Conservation (phyloP, 2,329 filamentous ascomycete genomes). For the Aphanoascus verrucosus region DNA sequence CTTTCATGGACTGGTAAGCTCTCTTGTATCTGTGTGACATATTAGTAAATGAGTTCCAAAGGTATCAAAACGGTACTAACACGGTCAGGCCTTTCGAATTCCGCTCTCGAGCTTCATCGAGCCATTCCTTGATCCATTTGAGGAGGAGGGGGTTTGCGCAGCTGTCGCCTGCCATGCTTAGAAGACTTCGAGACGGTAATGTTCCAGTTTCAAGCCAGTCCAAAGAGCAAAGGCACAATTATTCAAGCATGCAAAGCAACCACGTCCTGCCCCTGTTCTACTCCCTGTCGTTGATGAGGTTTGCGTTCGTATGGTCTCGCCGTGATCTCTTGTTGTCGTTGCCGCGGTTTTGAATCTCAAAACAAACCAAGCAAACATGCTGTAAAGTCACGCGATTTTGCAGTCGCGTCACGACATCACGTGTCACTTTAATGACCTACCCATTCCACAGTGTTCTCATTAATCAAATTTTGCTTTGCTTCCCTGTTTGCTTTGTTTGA, state of each 20-base stretch:
- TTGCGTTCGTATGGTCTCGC: too few species aligned
- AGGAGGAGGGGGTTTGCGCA: slow-evolving; percentile 62
- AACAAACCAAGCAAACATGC: slow-evolving; percentile 8
- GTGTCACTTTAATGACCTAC: background rate
- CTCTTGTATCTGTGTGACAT: slow-evolving; percentile 51
- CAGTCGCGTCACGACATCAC: background rate
- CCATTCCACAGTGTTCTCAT: too few species aligned
- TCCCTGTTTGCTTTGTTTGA: too few species aligned
- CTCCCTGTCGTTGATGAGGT: background rate
- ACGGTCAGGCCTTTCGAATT: slow-evolving; percentile 57
- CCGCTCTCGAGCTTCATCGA: slow-evolving; percentile 56
- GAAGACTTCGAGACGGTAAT: background rate
- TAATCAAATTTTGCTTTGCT: too few species aligned
- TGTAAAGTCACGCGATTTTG: background rate
- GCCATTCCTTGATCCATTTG: slow-evolving; percentile 66
- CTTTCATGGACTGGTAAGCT: slow-evolving; percentile 66
- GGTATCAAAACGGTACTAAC: slow-evolving; percentile 22
- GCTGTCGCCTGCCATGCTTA: slow-evolving; percentile 22
- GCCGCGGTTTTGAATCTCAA: background rate
- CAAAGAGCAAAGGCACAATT: too few species aligned
- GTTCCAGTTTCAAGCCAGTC: too few species aligned
- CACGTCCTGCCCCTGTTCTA: background rate
- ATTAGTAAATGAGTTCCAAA: background rate
- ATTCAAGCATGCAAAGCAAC: background rate
- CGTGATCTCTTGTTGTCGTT: slow-evolving; percentile 19